Evolutionary conservation across 768 basidiomycete species (phyloP).

Genomic region (Boletus sensibilis): DNA sequence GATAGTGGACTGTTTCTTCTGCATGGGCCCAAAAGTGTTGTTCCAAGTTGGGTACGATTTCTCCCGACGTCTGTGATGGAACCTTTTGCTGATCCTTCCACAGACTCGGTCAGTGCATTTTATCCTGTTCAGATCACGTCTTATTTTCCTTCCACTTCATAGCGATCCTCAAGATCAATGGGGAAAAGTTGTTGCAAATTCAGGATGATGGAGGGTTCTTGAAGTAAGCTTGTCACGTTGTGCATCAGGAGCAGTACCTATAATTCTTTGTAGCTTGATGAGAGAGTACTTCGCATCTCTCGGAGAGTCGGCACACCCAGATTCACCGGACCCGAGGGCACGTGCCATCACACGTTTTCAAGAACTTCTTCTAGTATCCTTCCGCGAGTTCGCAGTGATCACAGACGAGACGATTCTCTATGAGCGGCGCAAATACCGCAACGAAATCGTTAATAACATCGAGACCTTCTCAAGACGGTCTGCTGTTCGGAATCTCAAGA

Average conservation of each 20-base stretch:
- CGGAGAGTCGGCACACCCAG: slow-evolving; percentile 91
- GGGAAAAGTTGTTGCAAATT: slow-evolving; percentile 84
- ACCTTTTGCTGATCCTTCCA: slow-evolving; percentile 13
- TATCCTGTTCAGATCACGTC: not conserved
- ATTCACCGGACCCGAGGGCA: slow-evolving; percentile 81
- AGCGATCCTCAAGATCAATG: slow-evolving; percentile 98
- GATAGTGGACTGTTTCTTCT: slow-evolving; percentile 96
- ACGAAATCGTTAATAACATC: slow-evolving; percentile 88
- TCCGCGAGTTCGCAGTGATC: slow-evolving; percentile 95
- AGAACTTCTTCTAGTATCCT: slow-evolving; percentile 92
- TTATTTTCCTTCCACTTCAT: slow-evolving; percentile 12
- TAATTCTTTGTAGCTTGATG: slow-evolving; percentile 64
- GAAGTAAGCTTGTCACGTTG: slow-evolving; percentile 53
- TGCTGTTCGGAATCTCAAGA: slow-evolving; percentile 82
- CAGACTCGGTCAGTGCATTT: slow-evolving; percentile 53
- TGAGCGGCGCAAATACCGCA: slow-evolving; percentile 82
- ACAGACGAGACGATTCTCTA: slow-evolving; percentile 90
- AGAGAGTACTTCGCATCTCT: slow-evolving; percentile 92
- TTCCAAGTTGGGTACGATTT: slow-evolving; percentile 90
- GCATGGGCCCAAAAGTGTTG: slow-evolving; percentile 97
- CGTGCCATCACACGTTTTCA: slow-evolving; percentile 97
- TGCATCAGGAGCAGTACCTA: not conserved
- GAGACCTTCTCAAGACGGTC: slow-evolving; percentile 93
- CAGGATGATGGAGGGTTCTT: slow-evolving; percentile 98
- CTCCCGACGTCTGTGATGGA: not conserved